Percentiles rank a stretch among this genome's conserved stretches.
These are phyloP conservation scores for Sporothrix variecibatus DNA, from an alignment of 2,329 filamentous ascomycete species.

Conservation along the genomic window DNA sequence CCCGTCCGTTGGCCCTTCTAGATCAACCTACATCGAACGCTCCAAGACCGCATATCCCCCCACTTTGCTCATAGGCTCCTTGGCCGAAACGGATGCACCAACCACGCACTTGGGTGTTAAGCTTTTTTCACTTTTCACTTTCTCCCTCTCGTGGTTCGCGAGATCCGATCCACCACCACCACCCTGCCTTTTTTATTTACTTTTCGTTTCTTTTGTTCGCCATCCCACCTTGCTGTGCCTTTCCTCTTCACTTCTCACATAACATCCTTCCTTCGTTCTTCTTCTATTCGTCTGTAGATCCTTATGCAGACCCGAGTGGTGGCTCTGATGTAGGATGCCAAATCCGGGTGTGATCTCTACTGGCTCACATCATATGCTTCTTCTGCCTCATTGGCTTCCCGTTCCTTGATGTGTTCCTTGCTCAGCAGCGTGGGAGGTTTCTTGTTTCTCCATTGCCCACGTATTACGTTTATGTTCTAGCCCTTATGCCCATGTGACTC, in stretches of 20 bases:
- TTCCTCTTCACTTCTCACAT: not conserved
- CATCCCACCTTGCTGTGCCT: not conserved
- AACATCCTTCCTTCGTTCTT: not conserved
- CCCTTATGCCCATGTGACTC: constrained; percentile 11
- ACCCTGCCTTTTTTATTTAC: not conserved
- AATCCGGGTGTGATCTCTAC: not conserved
- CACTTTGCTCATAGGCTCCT: constrained; percentile 9
- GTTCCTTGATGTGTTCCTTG: not conserved
- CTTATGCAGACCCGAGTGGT: constrained; percentile 6
- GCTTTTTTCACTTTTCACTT: constrained; percentile 11
- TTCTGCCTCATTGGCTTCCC: not conserved
- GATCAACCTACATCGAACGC: not conserved
- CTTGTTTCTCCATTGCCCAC: not conserved
- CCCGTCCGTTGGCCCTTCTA: constrained; percentile 42
- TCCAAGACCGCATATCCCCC: constrained; percentile 6
- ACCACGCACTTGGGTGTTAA: not conserved
- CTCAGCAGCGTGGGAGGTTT: not conserved
- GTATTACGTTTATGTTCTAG: constrained; percentile 10
- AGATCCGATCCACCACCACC: constrained; percentile 22
- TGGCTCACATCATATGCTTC: not conserved
- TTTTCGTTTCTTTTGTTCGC: not conserved
- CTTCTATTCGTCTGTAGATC: not conserved
- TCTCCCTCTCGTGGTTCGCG: constrained; percentile 10
- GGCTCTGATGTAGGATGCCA: not conserved
- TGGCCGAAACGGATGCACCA: not conserved